Evolutionary conservation across 2,329 filamentous ascomycete species (phyloP), one percentile per base, ranked within the genome.

Genomic region (Paecilomyces sp.): DNA sequence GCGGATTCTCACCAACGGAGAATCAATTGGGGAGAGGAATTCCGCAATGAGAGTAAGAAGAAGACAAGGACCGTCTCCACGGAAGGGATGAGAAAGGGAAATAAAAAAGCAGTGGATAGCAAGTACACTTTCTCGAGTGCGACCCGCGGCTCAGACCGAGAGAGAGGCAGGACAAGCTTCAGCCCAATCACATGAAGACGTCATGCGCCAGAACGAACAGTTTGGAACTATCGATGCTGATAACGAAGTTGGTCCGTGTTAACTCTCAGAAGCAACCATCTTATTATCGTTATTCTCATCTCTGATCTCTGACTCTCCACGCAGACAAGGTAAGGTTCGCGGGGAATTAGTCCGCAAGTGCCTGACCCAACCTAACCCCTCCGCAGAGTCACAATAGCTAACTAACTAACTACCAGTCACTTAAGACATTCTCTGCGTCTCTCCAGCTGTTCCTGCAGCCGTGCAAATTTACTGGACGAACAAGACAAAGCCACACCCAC

Each of bases 181-280:
- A 9, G 22, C 24, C n/a, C 57, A 52, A 58, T 60, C 59, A 60
- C 59, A 60, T 58, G 59, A 33, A 55, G 51, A 58, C 59, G 58
- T 60, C 58, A 60, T 54, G 25, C 34, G 22, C 4, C 24, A 53
- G 15, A n/a, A 53, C 7, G 22, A 53, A 15, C 25, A 28, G 25
- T 13, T 28, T 24, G 51, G 51, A 53, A 30, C 51, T 47, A 47
- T 47, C 6, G n/a, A 47, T 18, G 13, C 41, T 18, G n/a, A 47
- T n/a, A 18, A 28, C 6, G 6, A 4, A 28, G 25, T 6, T 28
- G 6, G 25, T 28, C 25, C 9, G 9, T 18, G n/a, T 18, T n/a
- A 47, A 47, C 15, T 47, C 7, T 47, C 36, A 15, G 13, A 15
- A 41, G 7, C 11, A n/a, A 15, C n/a, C 6, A 28, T 28, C 3